phyloP scores from a whole-genome alignment of 2,329 filamentous ascomycete genomes.

The Bipolaris cookei region DNA sequence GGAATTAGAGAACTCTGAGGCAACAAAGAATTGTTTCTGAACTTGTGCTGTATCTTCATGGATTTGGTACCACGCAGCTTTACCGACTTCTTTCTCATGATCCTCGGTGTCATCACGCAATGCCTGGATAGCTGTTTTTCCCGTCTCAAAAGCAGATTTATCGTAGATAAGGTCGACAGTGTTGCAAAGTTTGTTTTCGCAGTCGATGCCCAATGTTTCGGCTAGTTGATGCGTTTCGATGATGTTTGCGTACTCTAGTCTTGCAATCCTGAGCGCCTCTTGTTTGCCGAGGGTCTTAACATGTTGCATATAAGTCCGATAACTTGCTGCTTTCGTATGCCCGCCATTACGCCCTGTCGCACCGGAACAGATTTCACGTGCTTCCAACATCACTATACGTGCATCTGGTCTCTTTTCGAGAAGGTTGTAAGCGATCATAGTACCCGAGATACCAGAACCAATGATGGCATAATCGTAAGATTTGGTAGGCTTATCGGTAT shows the following conservation, averaged over 20 bases:
- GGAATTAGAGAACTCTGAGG: conserved; percentile 26
- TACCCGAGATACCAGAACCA: conserved; percentile 51
- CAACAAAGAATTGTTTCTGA: conserved; percentile 28
- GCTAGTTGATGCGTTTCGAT: conserved; percentile 63
- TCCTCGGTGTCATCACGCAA: conserved; percentile 30
- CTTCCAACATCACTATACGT: conserved; percentile 50
- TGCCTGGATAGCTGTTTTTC: conserved; percentile 33
- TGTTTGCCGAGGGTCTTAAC: conserved; percentile 53
- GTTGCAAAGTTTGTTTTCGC: conserved; percentile 58
- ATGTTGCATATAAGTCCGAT: conserved; percentile 60
- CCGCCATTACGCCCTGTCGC: conserved; percentile 55
- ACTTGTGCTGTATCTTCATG: conserved; percentile 21
- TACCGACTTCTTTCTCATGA: conserved; percentile 30
- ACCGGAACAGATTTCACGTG: conserved; percentile 47
- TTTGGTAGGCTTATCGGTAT: conserved; percentile 25
- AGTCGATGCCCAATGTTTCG: conserved; percentile 50
- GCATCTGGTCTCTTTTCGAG: conserved; percentile 23
- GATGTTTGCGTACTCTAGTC: conserved; percentile 55
- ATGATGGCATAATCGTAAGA: conserved; percentile 48
- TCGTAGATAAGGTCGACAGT: conserved; percentile 68
- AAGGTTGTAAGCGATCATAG: conserved; percentile 48
- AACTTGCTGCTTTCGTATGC: conserved; percentile 59
- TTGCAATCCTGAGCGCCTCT: conserved; percentile 55
- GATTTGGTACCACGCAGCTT: conserved; percentile 41
- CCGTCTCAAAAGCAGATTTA: conserved; percentile 33